Base-by-base conservation (phyloP, 345 rosid genomes). In the Syzygium aromaticum region DNA sequence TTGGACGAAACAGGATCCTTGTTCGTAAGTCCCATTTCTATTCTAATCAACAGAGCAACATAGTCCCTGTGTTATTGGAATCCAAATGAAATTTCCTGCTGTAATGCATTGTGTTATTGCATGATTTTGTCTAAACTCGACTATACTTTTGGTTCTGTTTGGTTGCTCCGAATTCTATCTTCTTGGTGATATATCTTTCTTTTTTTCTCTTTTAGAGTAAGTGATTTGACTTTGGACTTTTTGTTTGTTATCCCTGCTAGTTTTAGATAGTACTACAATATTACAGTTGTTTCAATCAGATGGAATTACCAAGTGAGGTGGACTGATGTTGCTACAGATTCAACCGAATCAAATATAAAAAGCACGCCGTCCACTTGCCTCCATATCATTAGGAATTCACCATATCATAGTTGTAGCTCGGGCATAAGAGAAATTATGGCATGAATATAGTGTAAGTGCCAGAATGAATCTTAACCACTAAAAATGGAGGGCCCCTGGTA, bases 1-100 rank as follows among this genome's bases (percentile, higher is more conserved):
- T 87, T 94, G 88, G 94, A 94, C 28, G 91, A 91, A 86, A 92
- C 94, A 5, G 93, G 93, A 56, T 87, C 87, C 77, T 88, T 94
- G 3, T 91, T 93, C 27, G 93, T 95, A 87, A 94, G 93, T 86
- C 40, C 40, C 77, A 64, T 30, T 64, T 64, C 43, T 30, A 64
- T 40, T 16, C 43, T 16, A 30, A 16, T 30, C n/a, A 64, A 40
- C 77, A 30, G 11, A 64, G 43, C 30, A 64, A 64, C 77, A 19
- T 8, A 64, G 77, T 9, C 22, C 38, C 28, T 63, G 40, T 43
- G 46, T 43, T 9, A 63, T 28, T 28, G 77, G 11, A 15, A 63
- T 63, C 77, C 77, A 63, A 63, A 63, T 63, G 40, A 63, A 4
- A 63, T 63, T 28, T 63, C 11, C 21, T 9, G 77, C 43, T 30